Percentiles rank a stretch among this genome's conserved stretches.
Evolutionary conservation across 331 rosid species (phyloP).

Genomic region (Pyrus hybrid): DNA sequence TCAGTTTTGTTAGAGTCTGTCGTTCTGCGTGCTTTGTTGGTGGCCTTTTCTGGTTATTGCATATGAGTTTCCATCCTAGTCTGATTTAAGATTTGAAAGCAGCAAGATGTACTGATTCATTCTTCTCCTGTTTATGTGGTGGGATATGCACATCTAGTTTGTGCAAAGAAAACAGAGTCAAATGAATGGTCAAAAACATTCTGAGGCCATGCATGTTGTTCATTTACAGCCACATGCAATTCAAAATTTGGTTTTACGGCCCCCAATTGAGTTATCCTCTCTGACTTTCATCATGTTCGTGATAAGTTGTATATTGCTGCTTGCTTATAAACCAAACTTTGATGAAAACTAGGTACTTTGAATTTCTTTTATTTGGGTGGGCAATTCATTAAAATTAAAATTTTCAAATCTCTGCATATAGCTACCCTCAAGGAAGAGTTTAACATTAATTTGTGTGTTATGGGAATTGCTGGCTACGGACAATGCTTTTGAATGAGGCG

Average conservation of each 20-base stretch:
- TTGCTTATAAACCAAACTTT: no score
- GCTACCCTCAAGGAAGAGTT: constrained; percentile 78
- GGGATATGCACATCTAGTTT: no score
- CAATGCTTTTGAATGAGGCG: constrained; percentile 69
- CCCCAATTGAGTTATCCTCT: no score
- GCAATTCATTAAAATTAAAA: no score
- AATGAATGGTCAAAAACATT: background rate
- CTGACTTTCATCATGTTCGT: no score
- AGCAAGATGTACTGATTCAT: no score
- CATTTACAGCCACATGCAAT: background rate
- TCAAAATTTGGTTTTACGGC: background rate
- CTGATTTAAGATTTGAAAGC: background rate
- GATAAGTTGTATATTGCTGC: no score
- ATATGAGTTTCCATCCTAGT: background rate
- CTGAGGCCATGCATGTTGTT: background rate
- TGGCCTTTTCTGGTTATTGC: background rate
- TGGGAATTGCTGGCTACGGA: constrained; percentile 70
- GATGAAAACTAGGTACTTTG: no score
- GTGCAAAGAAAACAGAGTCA: background rate
- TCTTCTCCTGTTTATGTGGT: no score
- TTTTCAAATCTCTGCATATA: no score
- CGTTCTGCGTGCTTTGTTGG: background rate
- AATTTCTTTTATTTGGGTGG: no score
- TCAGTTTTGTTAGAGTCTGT: no score
- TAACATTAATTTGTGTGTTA: constrained; percentile 82